Evolutionary conservation across 2,329 filamentous ascomycete genomes (phyloP), one percentile per base, ranked within the genome.

Genomic region (Paecilomyces sp.): DNA sequence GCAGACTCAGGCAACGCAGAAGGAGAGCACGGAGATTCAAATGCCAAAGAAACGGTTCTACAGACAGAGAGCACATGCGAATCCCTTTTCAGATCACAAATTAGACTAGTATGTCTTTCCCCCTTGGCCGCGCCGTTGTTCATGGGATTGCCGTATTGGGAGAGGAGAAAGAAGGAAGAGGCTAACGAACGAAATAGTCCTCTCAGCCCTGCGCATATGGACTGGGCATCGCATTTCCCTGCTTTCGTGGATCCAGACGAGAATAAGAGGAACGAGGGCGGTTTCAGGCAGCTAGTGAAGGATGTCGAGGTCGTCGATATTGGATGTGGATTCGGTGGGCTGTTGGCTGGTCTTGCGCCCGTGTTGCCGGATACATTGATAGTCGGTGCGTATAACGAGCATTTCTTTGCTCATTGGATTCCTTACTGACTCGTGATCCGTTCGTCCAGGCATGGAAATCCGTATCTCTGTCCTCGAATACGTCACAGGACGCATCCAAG

Each of bases 11-110:
- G 33, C 67, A 58, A 63, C 64, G 50, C 67, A 71, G 55, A 66
- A 63, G 34, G 64, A 67, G 31, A 62, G 63, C 36, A 64, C 61
- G 34, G 63, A 78, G 47, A 77, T 85, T 7, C 83, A 86, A 68
- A 78, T 97, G 68, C 94, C 94, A 9, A 88, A 91, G 77, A 99
- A 99, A 82, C 93, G 90, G 79, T 96, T 94, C 79, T 99, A 96
- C 75, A 86, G 94, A 59, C 94, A 99, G 77, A 85, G 94, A 74
- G 94, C 94, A 41, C 94, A 99, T 78, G 94, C 94, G 63, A 99
- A 99, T 79, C 92, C 93, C 6, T 99, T 99, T 78, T 97, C 93
- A 2, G 94, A 99, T 70, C 94, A 99, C 79, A 81, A 85, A 60
- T 81, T 99, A 72, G 82, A 83, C 69, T 99, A 99, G 94, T 96